Percentiles rank a stretch among this genome's conserved stretches.
Conservation (phyloP, 345 rosid genomes). For the Citrus medica region DNA sequence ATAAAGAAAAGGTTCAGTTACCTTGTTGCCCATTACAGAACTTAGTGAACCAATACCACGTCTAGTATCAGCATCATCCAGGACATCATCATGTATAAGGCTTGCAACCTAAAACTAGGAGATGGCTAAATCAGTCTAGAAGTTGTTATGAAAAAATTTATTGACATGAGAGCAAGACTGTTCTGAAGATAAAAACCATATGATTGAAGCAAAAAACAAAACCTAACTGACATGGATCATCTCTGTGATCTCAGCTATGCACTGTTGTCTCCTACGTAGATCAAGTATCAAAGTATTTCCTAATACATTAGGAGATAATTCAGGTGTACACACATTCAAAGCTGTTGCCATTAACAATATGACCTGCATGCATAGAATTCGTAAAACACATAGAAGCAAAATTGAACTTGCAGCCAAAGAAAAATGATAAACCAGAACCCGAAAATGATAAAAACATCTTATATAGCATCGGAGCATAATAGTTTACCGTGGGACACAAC, state of each 20-base stretch:
- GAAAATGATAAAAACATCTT: not conserved
- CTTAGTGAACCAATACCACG: constrained; percentile 87
- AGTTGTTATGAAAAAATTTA: not conserved
- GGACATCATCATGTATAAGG: constrained; percentile 88
- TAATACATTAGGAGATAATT: constrained; percentile 24
- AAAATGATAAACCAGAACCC: not conserved
- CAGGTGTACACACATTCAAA: constrained; percentile 43
- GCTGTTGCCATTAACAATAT: constrained; percentile 82
- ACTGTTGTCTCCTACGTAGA: constrained; percentile 69
- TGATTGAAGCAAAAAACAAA: not conserved
- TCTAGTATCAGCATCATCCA: constrained; percentile 92
- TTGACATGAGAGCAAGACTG: not conserved
- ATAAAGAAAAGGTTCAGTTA: constrained; percentile 5
- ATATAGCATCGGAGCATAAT: not conserved
- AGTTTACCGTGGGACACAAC: constrained; percentile 82
- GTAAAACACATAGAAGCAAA: not conserved
- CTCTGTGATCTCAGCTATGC: constrained; percentile 83
- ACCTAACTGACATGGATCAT: constrained; percentile 80
- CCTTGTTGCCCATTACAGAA: constrained; percentile 89
- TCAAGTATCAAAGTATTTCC: constrained; percentile 40
- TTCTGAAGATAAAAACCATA: not conserved
- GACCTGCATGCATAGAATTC: constrained; percentile 39
- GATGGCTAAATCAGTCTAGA: constrained; percentile 1
- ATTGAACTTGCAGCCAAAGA: not conserved
- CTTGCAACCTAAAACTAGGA: constrained; percentile 63